Evolutionary conservation across 805 yeast species (phyloP), one percentile per base, ranked within the genome.

Genomic region (Lachancea sp.): DNA sequence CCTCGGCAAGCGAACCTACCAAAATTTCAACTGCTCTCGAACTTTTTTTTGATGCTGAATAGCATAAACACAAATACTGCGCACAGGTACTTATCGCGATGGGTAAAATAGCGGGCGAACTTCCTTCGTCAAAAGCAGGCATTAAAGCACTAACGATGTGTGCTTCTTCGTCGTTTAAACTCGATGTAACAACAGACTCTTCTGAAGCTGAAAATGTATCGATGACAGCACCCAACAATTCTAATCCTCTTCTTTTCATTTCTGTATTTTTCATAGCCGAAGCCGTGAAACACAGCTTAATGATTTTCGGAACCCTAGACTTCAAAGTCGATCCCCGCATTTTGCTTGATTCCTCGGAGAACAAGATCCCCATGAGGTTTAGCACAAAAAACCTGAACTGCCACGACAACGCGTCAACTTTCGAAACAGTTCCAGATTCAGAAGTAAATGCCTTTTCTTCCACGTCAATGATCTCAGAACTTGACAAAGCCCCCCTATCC

Each of bases 161-260:
- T 0, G 98, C 98, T 56, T 93, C 96, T 57, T 85, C 95, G 63
- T 90, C 97, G 52, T 86, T 95, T 36, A 91, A 67, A 9, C 89
- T 71, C 0, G 91, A 76, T 13, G 76, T 75, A 2, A 81, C 79
- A 0, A 86, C 82, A 54, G 81, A 82, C 25, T 85, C 74, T 0
- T 91, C 88, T 58, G 85, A 96, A 40, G 79, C 63, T 20, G 73
- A 72, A 62, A 78, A 84, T 1, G 75, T 66, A 8, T 69, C 72
- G 26, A 93, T 68, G 1, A 85, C 71, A 37, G 76, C 75, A 44
- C 81, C 82, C 22, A 93, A 69, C 5, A 91, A 66, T 13, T 70
- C 69, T 26, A 91, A 68, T 0, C 97, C 96, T 18, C 73, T 59
- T 3, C 80, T 58, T 52, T 86, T 79, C 48, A 89, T 67, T 2